These are phyloP conservation scores for Cytospora piceicola DNA, from an alignment of 2,329 filamentous ascomycete species.

Conservation along the genomic window DNA sequence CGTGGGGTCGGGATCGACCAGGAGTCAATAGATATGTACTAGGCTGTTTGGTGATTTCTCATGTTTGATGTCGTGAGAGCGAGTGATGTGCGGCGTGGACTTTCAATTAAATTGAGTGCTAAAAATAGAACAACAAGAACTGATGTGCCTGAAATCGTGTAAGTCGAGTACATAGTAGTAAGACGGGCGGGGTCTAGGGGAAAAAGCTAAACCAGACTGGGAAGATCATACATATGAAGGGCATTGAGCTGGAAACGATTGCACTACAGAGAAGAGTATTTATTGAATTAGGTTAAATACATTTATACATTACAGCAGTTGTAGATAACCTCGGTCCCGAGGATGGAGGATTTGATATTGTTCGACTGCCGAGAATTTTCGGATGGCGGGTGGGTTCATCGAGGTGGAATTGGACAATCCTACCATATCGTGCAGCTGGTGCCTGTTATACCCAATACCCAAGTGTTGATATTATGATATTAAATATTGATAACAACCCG, in stretches of 20 bases:
- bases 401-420: not conserved
- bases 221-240: not conserved
- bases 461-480: too few species aligned
- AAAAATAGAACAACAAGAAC: slow-evolving; percentile 18
- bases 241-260: too few species aligned
- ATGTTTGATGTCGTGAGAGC: not conserved
- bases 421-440: not conserved
- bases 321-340: not conserved
- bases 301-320: not conserved
- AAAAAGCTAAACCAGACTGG: not conserved
- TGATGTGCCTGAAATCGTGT: not conserved
- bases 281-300: not conserved
- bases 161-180: slow-evolving; percentile 1
- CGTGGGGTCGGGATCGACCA: not conserved
- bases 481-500: too few species aligned
- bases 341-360: not conserved
- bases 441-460: too few species aligned
- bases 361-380: not conserved
- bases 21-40: too few species aligned
- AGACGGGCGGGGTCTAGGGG: not conserved
- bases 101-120: not conserved
- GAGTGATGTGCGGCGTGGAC: not conserved
- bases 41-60: not conserved
- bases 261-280: not conserved
- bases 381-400: not conserved